phyloP scores from a whole-genome alignment of 768 basidiomycete genomes.

The Russula lepida region DNA sequence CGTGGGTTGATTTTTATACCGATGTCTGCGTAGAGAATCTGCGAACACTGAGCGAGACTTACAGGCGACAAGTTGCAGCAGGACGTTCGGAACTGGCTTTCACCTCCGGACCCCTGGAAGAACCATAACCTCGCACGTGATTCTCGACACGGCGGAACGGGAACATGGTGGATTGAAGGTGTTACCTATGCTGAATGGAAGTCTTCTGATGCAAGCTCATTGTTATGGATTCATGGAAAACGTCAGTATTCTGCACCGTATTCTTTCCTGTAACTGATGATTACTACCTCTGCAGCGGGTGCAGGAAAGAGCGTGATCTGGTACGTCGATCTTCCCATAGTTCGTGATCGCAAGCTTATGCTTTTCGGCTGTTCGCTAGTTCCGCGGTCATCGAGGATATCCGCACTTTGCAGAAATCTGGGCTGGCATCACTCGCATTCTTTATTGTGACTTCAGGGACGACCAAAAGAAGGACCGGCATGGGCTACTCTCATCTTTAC shows the following conservation, averaged over 20 bases:
- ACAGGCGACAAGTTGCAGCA: not conserved
- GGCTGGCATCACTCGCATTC: not conserved
- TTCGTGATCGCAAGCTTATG: not conserved
- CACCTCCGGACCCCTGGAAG: conserved; percentile 3
- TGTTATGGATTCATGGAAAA: conserved; percentile 5
- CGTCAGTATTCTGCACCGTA: not conserved
- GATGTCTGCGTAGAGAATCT: not conserved
- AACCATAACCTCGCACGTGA: not conserved
- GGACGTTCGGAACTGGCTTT: not conserved
- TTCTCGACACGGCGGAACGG: not conserved
- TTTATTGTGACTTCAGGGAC: conserved; percentile 3
- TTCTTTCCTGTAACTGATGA: not conserved
- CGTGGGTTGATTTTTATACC: not conserved
- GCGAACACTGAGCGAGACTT: not conserved
- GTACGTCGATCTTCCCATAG: not conserved
- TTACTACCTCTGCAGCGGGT: not conserved
- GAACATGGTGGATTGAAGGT: not conserved
- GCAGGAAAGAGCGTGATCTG: not conserved
- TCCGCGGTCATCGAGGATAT: not conserved
- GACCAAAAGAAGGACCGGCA: not conserved
- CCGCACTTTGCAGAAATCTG: not conserved
- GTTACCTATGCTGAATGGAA: not conserved
- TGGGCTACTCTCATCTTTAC: not conserved
- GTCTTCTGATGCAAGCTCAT: not conserved
- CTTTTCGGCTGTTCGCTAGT: not conserved